phyloP scores from a whole-genome alignment of 2,329 filamentous ascomycete species.

The Aspergillus sp. region DNA sequence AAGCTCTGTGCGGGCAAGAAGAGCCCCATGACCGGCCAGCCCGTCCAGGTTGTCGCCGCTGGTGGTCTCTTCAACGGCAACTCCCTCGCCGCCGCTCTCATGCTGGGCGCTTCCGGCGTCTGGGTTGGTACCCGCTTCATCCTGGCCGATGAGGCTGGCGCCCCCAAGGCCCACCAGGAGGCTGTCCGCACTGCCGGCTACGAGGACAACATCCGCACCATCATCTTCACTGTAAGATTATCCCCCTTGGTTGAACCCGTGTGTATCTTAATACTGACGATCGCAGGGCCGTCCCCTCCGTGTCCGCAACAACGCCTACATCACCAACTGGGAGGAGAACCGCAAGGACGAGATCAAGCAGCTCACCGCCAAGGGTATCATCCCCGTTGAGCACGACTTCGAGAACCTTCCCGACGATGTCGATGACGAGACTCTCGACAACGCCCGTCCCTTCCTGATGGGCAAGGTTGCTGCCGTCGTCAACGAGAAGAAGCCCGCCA shows the following conservation, averaged over 20 bases:
- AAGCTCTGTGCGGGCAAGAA: conserved; percentile 76
- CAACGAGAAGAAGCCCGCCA: conserved; percentile 87
- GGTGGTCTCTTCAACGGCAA: conserved; percentile 93
- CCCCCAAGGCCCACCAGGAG: conserved; percentile 90
- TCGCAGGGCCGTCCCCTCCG: conserved; percentile 76
- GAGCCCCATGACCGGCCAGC: conserved; percentile 79
- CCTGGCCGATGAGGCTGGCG: conserved; percentile 88
- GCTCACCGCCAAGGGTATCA: conserved; percentile 80
- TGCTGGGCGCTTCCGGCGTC: conserved; percentile 87
- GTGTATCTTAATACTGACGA: conserved; percentile 14
- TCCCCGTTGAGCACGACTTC: conserved; percentile 91
- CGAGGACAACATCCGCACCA: conserved; percentile 93
- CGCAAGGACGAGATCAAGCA: conserved; percentile 87
- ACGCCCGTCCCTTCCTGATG: conserved; percentile 90
- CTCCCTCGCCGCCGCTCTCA: conserved; percentile 82
- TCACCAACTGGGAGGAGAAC: conserved; percentile 94
- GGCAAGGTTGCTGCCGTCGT: conserved; percentile 93
- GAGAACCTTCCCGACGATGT: conserved; percentile 73
- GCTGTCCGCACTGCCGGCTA: conserved; percentile 87
- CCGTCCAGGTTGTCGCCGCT: conserved; percentile 88
- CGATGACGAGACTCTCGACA: conserved; percentile 85
- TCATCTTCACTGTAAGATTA: conserved; percentile 78
- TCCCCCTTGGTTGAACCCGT: neutral
- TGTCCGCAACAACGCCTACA: conserved; percentile 91
- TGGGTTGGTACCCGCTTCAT: conserved; percentile 98